Percentiles rank a stretch among this genome's conserved stretches.
These are phyloP conservation scores for Tritrichomonas musculus DNA, from an alignment of 208 protist species.

Conservation along the genomic window DNA sequence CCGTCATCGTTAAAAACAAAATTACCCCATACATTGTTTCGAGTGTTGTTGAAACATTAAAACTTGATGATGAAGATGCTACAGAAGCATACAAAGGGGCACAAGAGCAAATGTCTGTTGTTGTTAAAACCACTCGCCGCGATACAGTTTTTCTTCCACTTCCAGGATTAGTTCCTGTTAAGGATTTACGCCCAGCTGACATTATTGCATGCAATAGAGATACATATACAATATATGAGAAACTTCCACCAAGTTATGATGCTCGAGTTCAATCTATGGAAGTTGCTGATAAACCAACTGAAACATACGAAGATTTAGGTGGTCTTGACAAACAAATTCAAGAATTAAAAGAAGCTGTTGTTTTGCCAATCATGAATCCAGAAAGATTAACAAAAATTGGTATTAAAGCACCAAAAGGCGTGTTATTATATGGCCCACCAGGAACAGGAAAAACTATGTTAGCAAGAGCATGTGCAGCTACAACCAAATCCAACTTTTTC, in stretches of 20 bases:
- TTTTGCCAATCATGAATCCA: slow-evolving; percentile 96
- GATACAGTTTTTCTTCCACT: too few relatives aligned
- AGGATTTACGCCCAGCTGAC: too few relatives aligned
- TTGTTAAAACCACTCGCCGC: too few relatives aligned
- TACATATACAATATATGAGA: slow-evolving; percentile 96
- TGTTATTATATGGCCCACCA: slow-evolving; percentile 93
- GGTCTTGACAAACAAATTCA: slow-evolving; percentile 93
- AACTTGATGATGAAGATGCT: too few relatives aligned
- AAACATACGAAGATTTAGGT: slow-evolving; percentile 86
- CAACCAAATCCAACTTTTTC: slow-evolving; percentile 93
- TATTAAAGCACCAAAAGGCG: slow-evolving; percentile 95
- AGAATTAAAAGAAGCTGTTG: slow-evolving; percentile 90
- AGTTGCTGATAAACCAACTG: slow-evolving; percentile 78
- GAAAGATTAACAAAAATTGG: slow-evolving; percentile 96
- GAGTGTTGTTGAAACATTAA: too few relatives aligned
- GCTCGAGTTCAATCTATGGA: slow-evolving; percentile 98
- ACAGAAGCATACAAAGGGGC: too few relatives aligned
- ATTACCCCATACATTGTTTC: too few relatives aligned
- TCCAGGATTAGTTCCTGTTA: too few relatives aligned
- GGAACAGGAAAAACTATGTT: slow-evolving; percentile 81
- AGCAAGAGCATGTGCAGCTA: slow-evolving; percentile 91
- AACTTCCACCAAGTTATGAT: slow-evolving; percentile 92
- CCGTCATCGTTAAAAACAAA: too few relatives aligned
- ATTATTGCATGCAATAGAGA: slow-evolving; percentile 98
- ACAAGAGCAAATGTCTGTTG: too few relatives aligned